Evolutionary conservation across 768 basidiomycete species (phyloP), one percentile per base, ranked within the genome.

Genomic region (Cystofilobasidium capitatum): DNA sequence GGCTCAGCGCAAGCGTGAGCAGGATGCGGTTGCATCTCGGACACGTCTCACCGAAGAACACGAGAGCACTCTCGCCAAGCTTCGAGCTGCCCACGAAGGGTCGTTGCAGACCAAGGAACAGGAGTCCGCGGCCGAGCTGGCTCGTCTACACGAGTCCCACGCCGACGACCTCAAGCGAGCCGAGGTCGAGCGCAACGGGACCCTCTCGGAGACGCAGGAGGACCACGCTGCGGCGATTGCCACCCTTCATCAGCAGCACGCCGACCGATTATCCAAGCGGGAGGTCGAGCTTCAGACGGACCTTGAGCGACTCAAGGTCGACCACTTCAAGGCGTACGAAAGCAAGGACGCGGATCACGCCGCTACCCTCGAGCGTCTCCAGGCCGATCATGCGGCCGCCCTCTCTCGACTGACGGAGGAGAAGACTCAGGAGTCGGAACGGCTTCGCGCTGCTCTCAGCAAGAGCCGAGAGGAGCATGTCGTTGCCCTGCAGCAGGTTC

Each of bases 111-210:
- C 80, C 71, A 82, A 86, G 65, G 79, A 83, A 1, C 80, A 80
- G 6, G 86, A 90, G 65, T 78, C 82, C 24, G 79, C 83, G 44
- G 83, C 83, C 7, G 80, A 79, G 14, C 79, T 91, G n/a, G 85
- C 87, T 62, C 82, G 88, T 54, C 77, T 90, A 70, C 83, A 83
- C 64, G 85, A 86, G 71, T 88, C 91, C 71, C 90, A 92, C 74
- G 83, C 83, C 39, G 83, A 82, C 39, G 85, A 85, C 72, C 77
- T 91, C 40, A 83, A 86, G 58, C 83, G 88, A 81, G 80, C 82
- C 1, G 88, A 92, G 75, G 86, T 89, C 68, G 80, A 87, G 31
- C 83, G 83, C 29, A 83, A 89, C 70, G 88, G 88, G 37, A 83
- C 84, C 2, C 78, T 91, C 33, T 83, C 86, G 10, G 87, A 88